Conservation (phyloP, 176 grass and related monocot genomes). For the Oryza meridionalis region DNA sequence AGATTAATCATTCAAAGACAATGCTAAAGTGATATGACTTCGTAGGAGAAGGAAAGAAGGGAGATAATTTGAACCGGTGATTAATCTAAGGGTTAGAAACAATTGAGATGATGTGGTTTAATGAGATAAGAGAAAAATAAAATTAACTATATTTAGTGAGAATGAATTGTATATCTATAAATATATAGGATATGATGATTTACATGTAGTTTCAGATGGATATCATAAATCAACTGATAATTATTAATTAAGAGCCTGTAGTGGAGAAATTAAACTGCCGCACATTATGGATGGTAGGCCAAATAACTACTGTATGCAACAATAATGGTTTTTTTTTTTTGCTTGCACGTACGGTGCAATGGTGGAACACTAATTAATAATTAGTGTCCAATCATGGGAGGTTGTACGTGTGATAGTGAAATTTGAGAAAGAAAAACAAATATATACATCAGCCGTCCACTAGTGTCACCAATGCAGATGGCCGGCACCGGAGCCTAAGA, state of each 20-base stretch:
- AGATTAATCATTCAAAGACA: too few relatives aligned
- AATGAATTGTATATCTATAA: too few relatives aligned
- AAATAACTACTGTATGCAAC: background rate
- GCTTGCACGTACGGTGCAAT: background rate
- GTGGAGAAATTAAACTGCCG: background rate
- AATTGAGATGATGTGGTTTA: too few relatives aligned
- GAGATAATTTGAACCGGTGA: too few relatives aligned
- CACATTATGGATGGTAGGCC: background rate
- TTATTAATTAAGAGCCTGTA: too few relatives aligned
- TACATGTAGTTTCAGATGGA: background rate
- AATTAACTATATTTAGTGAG: too few relatives aligned
- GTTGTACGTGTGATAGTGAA: constrained; percentile 53
- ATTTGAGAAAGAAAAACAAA: background rate
- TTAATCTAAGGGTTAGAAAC: too few relatives aligned
- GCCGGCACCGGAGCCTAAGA: constrained; percentile 38
- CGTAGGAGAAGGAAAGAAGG: too few relatives aligned
- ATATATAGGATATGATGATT: background rate
- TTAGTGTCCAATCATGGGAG: constrained; percentile 27
- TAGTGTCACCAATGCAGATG: constrained; percentile 34
- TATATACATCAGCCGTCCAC: constrained; percentile 4
- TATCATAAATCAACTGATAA: background rate
- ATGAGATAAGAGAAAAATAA: too few relatives aligned
- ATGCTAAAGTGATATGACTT: too few relatives aligned
- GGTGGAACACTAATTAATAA: background rate
- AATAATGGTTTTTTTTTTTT: background rate